Base-by-base conservation (phyloP, 495 filamentous ascomycete species). In the Chaetomium tenue region DNA sequence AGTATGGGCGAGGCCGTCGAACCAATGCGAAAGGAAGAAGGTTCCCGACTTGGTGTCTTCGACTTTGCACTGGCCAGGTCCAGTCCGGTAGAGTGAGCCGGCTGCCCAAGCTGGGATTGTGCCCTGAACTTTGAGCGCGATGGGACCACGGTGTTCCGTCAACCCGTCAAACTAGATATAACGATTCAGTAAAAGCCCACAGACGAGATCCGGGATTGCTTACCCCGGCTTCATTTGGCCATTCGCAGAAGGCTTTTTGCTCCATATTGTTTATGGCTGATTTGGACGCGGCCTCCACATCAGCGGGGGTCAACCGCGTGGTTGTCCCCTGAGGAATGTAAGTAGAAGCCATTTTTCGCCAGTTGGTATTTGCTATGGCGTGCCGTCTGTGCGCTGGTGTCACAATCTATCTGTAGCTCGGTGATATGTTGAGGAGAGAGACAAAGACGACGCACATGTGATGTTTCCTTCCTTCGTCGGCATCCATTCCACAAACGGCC, bases 1-100 rank as follows among this genome's bases (percentile, higher is more conserved):
- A 2, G 84, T 86, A 64, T 91, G 87, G n/a, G 81, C 81, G 51
- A 92, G 85, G n/a, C 88, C 86, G 73, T 92, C 88, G 64, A 92
- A 91, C 91, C 90, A 94, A 70, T 94, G 91, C 0, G 75, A 82
- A 8, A 84, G 74, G 30, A 76, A 73, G 65, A 84, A 84, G 0
- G 81, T 84, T 1, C 80, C 81, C 33, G 83, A 84, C 0, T 83
- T 75, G 18, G 85, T 81, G 18, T 80, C 80, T 52, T 86, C 74
- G 9, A 89, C 70, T 62, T 82, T 82, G 64, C 81, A 82, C 20
- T 81, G 77, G 0, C 89, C 88, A 0, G 88, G 89, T 0, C 90
- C 90, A 3, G 87, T 93, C 6, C 91, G 84, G 67, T 88, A 92
- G 5, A 94, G 79, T 1, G 80, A 78, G 6, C 91, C 91, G 28